Percentiles rank a stretch among this genome's conserved stretches.
Conservation (phyloP, 2,329 filamentous ascomycete species). For the Tothia fuscella region DNA sequence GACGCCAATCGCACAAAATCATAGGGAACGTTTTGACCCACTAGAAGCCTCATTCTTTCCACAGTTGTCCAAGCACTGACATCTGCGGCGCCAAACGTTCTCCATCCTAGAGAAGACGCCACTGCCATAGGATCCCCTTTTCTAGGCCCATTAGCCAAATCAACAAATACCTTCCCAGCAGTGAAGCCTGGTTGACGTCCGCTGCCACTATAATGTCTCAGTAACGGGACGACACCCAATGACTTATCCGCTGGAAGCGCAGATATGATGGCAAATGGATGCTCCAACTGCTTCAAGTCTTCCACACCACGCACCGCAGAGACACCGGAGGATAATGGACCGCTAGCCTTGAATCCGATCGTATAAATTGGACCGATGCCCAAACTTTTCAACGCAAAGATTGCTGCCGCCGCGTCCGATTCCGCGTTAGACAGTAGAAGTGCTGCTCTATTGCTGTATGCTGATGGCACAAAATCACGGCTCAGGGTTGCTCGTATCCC, state of each 20-base stretch:
- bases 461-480: slow-evolving; percentile 69
- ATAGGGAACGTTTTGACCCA: slow-evolving; percentile 78
- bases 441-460: slow-evolving; percentile 63
- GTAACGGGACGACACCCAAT: slow-evolving; percentile 62
- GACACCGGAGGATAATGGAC: slow-evolving; percentile 50
- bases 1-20: slow-evolving; percentile 71
- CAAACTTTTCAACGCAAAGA: slow-evolving; percentile 67
- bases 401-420: slow-evolving; percentile 64
- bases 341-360: slow-evolving; percentile 58
- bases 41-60: slow-evolving; percentile 63
- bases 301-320: slow-evolving; percentile 58
- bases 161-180: slow-evolving; percentile 56
- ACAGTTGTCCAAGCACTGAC: slow-evolving; percentile 76
- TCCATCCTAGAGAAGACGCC: slow-evolving; percentile 65
- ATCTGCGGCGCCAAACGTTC: slow-evolving; percentile 66
- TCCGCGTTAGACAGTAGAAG: slow-evolving; percentile 62
- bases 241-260: slow-evolving; percentile 69
- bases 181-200: slow-evolving; percentile 23
- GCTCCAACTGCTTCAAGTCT: slow-evolving; percentile 66
- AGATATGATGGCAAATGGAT: slow-evolving; percentile 72
- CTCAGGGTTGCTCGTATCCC: slow-evolving; percentile 73
- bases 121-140: slow-evolving; percentile 52
- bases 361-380: slow-evolving; percentile 72
- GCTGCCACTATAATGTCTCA: slow-evolving; percentile 54
- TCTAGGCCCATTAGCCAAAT: slow-evolving; percentile 59